Evolutionary conservation across 1,284 basidiomycete species (phyloP).

Genomic region (Marasmius oreades): DNA sequence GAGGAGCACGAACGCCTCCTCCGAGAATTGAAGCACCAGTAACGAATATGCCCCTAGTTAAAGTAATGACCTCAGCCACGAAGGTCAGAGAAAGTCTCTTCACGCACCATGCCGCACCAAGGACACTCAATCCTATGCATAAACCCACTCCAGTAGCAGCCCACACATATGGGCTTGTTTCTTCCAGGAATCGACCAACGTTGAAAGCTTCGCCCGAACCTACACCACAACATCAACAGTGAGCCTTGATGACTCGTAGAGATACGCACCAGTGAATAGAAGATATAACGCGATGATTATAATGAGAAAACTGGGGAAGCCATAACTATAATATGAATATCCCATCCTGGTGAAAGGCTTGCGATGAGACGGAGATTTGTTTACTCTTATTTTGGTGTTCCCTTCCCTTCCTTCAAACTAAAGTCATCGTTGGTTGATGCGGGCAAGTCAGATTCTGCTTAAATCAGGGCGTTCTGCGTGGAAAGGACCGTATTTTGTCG

Average conservation of each 20-base stretch:
- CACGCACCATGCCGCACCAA: constrained; percentile 93
- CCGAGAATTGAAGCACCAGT: constrained; percentile 95
- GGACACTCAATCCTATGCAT: constrained; percentile 90
- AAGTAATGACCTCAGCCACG: not conserved
- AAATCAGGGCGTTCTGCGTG: constrained; percentile 48
- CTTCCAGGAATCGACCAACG: constrained; percentile 87
- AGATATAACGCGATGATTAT: constrained; percentile 77
- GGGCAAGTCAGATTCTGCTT: constrained; percentile 34
- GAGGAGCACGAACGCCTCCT: constrained; percentile 90
- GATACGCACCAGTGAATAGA: constrained; percentile 72
- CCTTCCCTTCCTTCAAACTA: not conserved
- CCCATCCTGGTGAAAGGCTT: constrained; percentile 28
- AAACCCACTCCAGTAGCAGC: constrained; percentile 88
- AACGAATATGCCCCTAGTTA: constrained; percentile 92
- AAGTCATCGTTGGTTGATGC: constrained; percentile 26
- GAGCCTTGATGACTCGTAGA: constrained; percentile 5
- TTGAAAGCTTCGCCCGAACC: constrained; percentile 90
- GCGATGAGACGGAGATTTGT: not conserved
- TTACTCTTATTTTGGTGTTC: not conserved
- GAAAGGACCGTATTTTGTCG: constrained; percentile 88
- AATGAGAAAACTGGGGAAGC: constrained; percentile 62
- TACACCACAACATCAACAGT: constrained; percentile 26
- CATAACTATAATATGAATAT: constrained; percentile 55
- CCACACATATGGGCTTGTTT: constrained; percentile 93
- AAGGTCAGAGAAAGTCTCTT: not conserved